Evolutionary conservation across 305 asterid genomes (phyloP).

Genomic region (Fraxinus paxiana): DNA sequence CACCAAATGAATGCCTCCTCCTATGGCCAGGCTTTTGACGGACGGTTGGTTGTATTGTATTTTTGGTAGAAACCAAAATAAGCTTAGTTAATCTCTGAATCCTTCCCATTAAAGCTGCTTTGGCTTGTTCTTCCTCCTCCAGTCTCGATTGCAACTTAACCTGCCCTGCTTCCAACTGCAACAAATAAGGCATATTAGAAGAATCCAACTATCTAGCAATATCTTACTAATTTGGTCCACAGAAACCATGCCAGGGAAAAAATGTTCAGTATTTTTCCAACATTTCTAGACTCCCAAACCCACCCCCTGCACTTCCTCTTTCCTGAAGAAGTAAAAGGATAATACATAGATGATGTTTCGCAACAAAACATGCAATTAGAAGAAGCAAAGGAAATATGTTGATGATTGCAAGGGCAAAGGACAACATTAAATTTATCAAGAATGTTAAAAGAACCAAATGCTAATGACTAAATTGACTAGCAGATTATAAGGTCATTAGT

Average conservation of each 20-base stretch:
- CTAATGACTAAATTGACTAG: not conserved
- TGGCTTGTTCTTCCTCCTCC: constrained; percentile 88
- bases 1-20: constrained; percentile 82
- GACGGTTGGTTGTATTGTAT: constrained; percentile 44
- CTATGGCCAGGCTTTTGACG: constrained; percentile 47
- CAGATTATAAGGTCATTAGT: not conserved
- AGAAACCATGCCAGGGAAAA: constrained; percentile 5
- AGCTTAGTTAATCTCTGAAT: constrained; percentile 80
- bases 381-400: constrained; percentile 4
- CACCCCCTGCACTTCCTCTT: constrained; percentile 7
- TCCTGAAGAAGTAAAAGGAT: not conserved
- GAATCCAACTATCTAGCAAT: constrained; percentile 12
- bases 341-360: not conserved
- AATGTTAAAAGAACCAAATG: constrained; percentile 15
- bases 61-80: constrained; percentile 77
- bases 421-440: not conserved
- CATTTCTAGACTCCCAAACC: not conserved
- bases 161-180: constrained; percentile 84
- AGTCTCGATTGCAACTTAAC: constrained; percentile 75
- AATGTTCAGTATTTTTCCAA: not conserved
- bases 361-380: not conserved
- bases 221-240: constrained; percentile 3
- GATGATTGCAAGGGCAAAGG: constrained; percentile 11
- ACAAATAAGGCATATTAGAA: constrained; percentile 24
- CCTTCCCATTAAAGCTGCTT: constrained; percentile 88